phyloP scores from a whole-genome alignment of 1,284 basidiomycete genomes.

The Farysia itapuensis region DNA sequence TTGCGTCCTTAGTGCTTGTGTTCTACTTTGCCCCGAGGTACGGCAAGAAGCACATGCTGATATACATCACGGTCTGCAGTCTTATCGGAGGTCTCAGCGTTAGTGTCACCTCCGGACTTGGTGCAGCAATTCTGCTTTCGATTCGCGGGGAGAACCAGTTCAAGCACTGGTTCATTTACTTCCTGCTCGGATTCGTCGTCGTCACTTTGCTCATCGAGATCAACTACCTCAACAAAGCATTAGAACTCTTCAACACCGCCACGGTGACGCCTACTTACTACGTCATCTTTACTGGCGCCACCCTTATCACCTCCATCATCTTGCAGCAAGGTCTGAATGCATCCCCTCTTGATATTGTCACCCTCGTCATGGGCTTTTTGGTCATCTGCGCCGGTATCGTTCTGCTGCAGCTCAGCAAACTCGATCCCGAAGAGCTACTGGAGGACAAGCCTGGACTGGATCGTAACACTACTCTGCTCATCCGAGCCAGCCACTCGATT shows the following conservation, averaged over 20 bases:
- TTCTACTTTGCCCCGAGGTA: slow-evolving; percentile 82
- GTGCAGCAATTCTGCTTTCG: slow-evolving; percentile 83
- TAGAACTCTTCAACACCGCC: slow-evolving; percentile 92
- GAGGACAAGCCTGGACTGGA: slow-evolving; percentile 51
- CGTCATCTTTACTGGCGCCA: slow-evolving; percentile 80
- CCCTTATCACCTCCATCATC: slow-evolving; percentile 65
- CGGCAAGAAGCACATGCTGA: slow-evolving; percentile 91
- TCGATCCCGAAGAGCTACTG: slow-evolving; percentile 57
- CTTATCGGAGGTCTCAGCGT: slow-evolving; percentile 96
- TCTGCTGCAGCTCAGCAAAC: slow-evolving; percentile 91
- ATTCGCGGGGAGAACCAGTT: slow-evolving; percentile 82
- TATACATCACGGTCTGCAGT: slow-evolving; percentile 76
- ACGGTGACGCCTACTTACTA: slow-evolving; percentile 79
- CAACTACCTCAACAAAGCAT: slow-evolving; percentile 93
- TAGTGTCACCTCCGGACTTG: slow-evolving; percentile 90
- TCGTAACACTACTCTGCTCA: slow-evolving; percentile 50
- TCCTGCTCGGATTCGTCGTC: slow-evolving; percentile 76
- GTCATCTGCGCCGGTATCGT: slow-evolving; percentile 83
- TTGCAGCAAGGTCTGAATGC: slow-evolving; percentile 89
- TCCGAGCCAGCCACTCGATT: slow-evolving; percentile 49
- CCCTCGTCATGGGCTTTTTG: slow-evolving; percentile 83
- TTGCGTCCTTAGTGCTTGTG: slow-evolving; percentile 40
- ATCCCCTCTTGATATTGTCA: slow-evolving; percentile 66
- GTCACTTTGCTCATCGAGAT: slow-evolving; percentile 85
- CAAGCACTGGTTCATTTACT: slow-evolving; percentile 65